A percentile compares a stretch with the other conserved stretches of the same genome.
Evolutionary conservation across 179 eudicot genomes (phyloP).

Genomic region (Nepenthes alata): DNA sequence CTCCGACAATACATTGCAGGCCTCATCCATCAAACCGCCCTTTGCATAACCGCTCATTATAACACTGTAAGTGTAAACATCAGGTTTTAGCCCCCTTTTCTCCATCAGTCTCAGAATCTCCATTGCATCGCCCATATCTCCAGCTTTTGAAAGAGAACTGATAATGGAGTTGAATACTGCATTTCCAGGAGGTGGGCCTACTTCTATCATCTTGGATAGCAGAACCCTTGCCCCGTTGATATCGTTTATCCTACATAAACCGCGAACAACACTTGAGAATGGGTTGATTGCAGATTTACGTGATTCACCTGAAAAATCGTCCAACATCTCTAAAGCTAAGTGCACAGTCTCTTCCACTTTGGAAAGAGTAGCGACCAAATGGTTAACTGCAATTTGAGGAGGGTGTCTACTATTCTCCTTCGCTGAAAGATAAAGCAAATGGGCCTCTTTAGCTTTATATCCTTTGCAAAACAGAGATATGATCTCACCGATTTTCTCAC

Average conservation of each 20-base stretch:
- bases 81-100: conserved; percentile 78
- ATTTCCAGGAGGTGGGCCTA: conserved; percentile 87
- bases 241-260: conserved; percentile 56
- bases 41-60: conserved; percentile 71
- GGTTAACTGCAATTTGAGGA: conserved; percentile 32
- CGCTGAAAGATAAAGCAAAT: conserved; percentile 51
- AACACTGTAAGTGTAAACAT: conserved; percentile 67
- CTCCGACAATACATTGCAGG: conserved; percentile 50
- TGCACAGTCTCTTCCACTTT: conserved; percentile 32
- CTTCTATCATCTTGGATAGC: conserved; percentile 55
- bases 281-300: conserved; percentile 44
- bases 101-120: conserved; percentile 49
- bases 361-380: conserved; percentile 46
- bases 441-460: conserved; percentile 43
- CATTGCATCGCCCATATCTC: conserved; percentile 58
- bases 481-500: conserved; percentile 47
- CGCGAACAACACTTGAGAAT: conserved; percentile 45
- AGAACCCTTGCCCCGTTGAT: conserved; percentile 51
- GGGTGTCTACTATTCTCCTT: conserved; percentile 38
- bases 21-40: conserved; percentile 73
- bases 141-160: conserved; percentile 49
- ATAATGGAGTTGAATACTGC: conserved; percentile 53
- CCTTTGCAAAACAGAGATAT: conserved; percentile 57
- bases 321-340: conserved; percentile 52
- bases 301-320: conserved; percentile 38